Base-by-base conservation (phyloP, 1,139 yeast species). In the Insectozyma bohioensis region DNA sequence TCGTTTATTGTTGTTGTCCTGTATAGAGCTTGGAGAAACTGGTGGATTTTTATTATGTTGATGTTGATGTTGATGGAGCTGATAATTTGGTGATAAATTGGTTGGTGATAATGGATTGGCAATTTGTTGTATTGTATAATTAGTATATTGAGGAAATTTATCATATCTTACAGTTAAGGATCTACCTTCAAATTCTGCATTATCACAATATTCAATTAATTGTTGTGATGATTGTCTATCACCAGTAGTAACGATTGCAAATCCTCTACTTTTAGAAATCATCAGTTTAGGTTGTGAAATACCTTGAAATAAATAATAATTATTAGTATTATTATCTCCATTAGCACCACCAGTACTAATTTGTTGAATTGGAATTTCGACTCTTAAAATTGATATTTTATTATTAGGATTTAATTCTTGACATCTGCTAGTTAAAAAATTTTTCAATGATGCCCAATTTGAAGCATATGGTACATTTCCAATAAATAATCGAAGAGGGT, bases 181-280 rank as follows among this genome's bases (percentile, higher is more conserved):
- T 19, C 88, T 63, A 2, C 85, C 85, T 47, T 76, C 75, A 46
- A 80, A 78, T 17, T 56, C 65, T 5, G 55, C 51, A 20, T 74
- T 72, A 48, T 81, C 72, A 47, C 79, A 75, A 36, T 52, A 42
- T 33, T 59, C 53, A 27, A 81, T 78, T 5, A 81, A 63, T 33
- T 57, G 58, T 17, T 65, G 67, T 9, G 85, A 78, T n/a, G 72
- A 73, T 17, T 60, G 63, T 30, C 58, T 59, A 33, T 71, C 54
- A 9, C 63, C 67, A 18, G 81, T 79, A 7, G 75, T 66, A 1
- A 80, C 85, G 21, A 81, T 74, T 1, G 86, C 88, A 58, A 76
- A 80, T 4, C 90, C 88, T 45, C 79, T 69, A 36, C 69, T 58
- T 40, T 49, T 37, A 51, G 34, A 26, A 4, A 36, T 10, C 10